These are phyloP conservation scores for Umbelopsis sp. DNA, from an alignment of 192 early-diverging fungal genomes.

Conservation along the genomic window DNA sequence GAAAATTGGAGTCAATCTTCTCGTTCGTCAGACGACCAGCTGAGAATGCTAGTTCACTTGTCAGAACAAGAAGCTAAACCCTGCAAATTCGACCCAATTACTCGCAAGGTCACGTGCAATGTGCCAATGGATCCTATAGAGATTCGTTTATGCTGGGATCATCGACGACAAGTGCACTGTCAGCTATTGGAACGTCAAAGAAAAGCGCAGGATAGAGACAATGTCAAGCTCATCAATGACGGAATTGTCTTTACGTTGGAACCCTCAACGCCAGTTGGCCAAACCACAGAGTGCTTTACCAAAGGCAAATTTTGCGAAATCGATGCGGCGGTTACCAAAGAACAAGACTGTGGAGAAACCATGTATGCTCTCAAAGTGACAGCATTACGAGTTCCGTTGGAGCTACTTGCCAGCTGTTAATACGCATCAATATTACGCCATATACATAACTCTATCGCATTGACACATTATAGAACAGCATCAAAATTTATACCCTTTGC, in stretches of 20 bases:
- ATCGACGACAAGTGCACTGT: conserved; percentile 31
- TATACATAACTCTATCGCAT: no score
- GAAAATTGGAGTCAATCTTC: background rate
- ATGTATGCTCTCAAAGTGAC: conserved; percentile 36
- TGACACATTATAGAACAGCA: no score
- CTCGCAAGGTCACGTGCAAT: conserved; percentile 23
- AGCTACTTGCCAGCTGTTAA: conserved; percentile 6
- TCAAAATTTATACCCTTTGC: no score
- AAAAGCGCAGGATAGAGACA: background rate
- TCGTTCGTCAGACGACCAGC: background rate
- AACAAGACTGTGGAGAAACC: conserved; percentile 16
- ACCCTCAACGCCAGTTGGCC: conserved; percentile 28
- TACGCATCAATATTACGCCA: background rate
- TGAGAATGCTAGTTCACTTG: conserved; percentile 29
- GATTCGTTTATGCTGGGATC: conserved; percentile 36
- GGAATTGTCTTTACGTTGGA: conserved; percentile 28
- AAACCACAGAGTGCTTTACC: conserved; percentile 20
- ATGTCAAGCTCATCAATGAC: conserved; percentile 16
- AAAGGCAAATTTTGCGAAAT: conserved; percentile 27
- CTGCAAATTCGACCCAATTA: conserved; percentile 29
- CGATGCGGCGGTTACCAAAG: conserved; percentile 25
- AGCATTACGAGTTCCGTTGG: conserved; percentile 25
- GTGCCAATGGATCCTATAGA: conserved; percentile 32
- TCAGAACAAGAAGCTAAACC: conserved; percentile 28
- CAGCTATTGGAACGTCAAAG: conserved; percentile 12